A percentile compares a stretch with the other conserved stretches of the same genome.
These are phyloP conservation scores for Atkinsonella hypoxylon DNA, from an alignment of 2,329 filamentous ascomycete genomes.

Conservation along the genomic window DNA sequence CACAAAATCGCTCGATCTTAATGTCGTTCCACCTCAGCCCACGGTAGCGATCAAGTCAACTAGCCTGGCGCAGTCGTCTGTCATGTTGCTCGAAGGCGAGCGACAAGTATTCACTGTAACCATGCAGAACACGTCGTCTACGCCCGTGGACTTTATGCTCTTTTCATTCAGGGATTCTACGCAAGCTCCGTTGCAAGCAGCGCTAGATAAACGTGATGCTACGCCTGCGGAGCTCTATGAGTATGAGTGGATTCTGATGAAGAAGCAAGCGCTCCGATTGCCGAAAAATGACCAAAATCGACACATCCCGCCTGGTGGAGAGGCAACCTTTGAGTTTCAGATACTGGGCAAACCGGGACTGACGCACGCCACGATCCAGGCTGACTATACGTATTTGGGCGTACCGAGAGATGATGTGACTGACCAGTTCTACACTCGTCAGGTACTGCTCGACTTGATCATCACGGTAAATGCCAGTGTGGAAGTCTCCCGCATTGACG, in stretches of 20 bases:
- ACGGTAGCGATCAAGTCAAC: conserved; percentile 63
- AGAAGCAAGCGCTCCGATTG: conserved; percentile 55
- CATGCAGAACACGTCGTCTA: conserved; percentile 65
- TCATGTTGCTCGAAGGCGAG: conserved; percentile 93
- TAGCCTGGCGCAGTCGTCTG: conserved; percentile 67
- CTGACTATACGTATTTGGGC: conserved; percentile 79
- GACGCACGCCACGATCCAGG: conserved; percentile 65
- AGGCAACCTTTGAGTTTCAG: conserved; percentile 67
- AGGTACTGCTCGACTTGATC: conserved; percentile 67
- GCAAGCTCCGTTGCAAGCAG: conserved; percentile 61
- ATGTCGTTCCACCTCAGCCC: conserved; percentile 71
- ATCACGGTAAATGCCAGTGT: conserved; percentile 89
- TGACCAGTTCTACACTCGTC: conserved; percentile 71
- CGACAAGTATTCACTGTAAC: conserved; percentile 65
- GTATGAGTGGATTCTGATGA: conserved; percentile 66
- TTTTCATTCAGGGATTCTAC: conserved; percentile 89
- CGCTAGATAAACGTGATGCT: conserved; percentile 64
- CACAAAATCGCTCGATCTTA: conserved; percentile 46
- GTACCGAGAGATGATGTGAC: conserved; percentile 53
- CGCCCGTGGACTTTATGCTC: conserved; percentile 69
- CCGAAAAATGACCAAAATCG: conserved; percentile 39
- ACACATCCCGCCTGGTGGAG: conserved; percentile 55
- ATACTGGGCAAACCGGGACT: conserved; percentile 78
- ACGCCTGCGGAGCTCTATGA: conserved; percentile 74
- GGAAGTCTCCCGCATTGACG: conserved; percentile 68